Conservation (phyloP, 1,139 yeast species). For the Zygoascus sp. region DNA sequence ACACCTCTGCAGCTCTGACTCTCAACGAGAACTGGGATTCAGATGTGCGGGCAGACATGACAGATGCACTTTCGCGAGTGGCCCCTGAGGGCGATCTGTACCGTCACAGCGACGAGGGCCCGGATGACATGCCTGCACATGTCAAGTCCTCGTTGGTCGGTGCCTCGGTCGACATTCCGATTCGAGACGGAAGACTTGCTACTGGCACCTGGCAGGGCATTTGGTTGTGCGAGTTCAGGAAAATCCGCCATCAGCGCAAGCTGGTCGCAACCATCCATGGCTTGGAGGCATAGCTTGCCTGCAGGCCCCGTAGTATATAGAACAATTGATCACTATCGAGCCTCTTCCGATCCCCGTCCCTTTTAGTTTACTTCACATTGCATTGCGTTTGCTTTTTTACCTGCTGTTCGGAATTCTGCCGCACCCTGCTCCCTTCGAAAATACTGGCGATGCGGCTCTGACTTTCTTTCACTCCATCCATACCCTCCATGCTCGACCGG, state of each 20-base stretch:
- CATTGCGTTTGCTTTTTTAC: too few species aligned
- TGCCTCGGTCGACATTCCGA: conserved; percentile 61
- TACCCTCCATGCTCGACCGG: conserved; percentile 5
- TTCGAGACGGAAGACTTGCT: conserved; percentile 59
- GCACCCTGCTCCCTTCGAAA: too few species aligned
- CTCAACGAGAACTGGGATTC: conserved; percentile 78
- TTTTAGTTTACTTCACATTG: too few species aligned
- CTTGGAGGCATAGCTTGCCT: conserved; percentile 22
- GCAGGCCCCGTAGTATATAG: too few species aligned
- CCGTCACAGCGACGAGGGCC: conserved; percentile 66
- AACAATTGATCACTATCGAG: too few species aligned
- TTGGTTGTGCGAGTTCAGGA: conserved; percentile 69
- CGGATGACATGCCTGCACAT: conserved; percentile 84
- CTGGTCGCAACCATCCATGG: conserved; percentile 76
- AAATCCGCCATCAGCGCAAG: conserved; percentile 56
- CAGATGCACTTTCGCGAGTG: conserved; percentile 54
- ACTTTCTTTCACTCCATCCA: not conserved
- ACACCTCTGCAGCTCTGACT: conserved; percentile 73
- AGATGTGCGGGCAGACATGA: conserved; percentile 68
- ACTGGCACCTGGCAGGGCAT: conserved; percentile 87
- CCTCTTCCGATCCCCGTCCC: too few species aligned
- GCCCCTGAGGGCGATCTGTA: conserved; percentile 67
- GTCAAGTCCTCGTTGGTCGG: conserved; percentile 65
- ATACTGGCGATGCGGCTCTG: not conserved
- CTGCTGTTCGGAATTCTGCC: too few species aligned